Conservation (phyloP, 2,329 filamentous ascomycete genomes). For the Thermothelomyces thermophilus region DNA sequence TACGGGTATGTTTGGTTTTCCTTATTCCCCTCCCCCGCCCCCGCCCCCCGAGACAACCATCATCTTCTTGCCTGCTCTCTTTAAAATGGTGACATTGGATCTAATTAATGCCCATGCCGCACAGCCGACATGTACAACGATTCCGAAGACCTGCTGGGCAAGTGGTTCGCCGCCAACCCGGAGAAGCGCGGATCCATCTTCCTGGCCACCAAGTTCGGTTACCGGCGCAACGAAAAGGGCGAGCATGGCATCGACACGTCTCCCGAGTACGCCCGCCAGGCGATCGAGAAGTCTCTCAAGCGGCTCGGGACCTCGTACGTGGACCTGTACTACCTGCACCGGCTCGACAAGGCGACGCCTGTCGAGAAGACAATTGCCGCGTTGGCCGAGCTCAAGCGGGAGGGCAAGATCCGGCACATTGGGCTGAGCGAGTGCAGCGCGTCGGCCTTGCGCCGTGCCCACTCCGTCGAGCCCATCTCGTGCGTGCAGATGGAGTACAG, state of each 20-base stretch:
- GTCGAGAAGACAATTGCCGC: constrained; percentile 45
- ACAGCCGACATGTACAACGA: no score
- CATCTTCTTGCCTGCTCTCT: no score
- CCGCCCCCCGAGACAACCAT: no score
- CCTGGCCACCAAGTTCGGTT: no score
- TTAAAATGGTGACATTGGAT: no score
- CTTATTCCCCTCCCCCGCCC: no score
- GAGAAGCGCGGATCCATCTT: no score
- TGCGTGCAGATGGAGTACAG: constrained; percentile 49
- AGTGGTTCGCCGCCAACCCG: no score
- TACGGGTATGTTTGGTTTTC: no score
- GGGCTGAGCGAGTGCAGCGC: constrained; percentile 43
- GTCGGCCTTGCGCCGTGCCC: constrained; percentile 42
- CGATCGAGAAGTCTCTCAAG: constrained; percentile 4
- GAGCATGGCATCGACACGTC: background rate
- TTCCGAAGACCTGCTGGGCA: no score
- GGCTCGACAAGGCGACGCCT: constrained; percentile 36
- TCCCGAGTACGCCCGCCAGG: background rate
- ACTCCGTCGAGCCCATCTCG: constrained; percentile 41
- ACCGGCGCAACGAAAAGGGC: no score
- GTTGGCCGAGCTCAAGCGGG: constrained; percentile 40
- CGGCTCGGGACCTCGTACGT: constrained; percentile 8
- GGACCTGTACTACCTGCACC: constrained; percentile 16
- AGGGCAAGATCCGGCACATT: constrained; percentile 50
- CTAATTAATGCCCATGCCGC: no score